A percentile compares a stretch with the other conserved stretches of the same genome.
phyloP scores from a whole-genome alignment of 495 filamentous ascomycete species.

The Podospora bellae-mahoneyi region DNA sequence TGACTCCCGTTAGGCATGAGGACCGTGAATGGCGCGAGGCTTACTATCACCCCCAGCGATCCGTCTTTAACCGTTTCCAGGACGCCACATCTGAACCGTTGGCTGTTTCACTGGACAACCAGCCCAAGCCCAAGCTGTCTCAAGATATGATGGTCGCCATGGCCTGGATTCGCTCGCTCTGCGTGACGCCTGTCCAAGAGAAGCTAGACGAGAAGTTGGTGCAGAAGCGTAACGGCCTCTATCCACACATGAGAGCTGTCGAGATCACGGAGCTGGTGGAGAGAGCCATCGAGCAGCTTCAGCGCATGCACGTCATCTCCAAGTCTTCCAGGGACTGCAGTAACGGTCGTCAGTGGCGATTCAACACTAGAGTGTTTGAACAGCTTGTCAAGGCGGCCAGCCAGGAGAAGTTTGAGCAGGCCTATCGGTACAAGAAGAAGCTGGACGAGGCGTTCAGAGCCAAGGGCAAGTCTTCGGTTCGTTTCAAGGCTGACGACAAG shows the following conservation, averaged over 20 bases:
- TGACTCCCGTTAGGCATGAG: conserved; percentile 33
- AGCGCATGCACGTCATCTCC: conserved; percentile 57
- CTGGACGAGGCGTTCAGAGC: conserved; percentile 55
- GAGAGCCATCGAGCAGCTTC: conserved; percentile 55
- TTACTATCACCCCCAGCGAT: conserved; percentile 41
- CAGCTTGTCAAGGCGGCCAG: conserved; percentile 48
- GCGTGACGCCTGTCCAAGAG: conserved; percentile 34
- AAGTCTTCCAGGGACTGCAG: conserved; percentile 53
- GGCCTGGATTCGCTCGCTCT: conserved; percentile 35
- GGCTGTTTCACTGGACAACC: conserved; percentile 21
- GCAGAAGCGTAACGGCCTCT: conserved; percentile 37
- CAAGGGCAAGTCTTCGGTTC: conserved; percentile 29
- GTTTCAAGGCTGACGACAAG: conserved; percentile 51
- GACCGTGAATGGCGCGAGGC: conserved; percentile 48
- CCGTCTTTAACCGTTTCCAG: conserved; percentile 46
- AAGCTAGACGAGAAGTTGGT: conserved; percentile 37
- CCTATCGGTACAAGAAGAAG: conserved; percentile 55
- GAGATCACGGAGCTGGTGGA: conserved; percentile 47
- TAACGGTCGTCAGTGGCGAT: conserved; percentile 55
- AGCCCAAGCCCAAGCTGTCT: background rate
- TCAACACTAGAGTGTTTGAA: conserved; percentile 55
- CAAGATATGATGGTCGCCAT: conserved; percentile 27
- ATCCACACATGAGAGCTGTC: conserved; percentile 25
- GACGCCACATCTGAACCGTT: conserved; percentile 38
- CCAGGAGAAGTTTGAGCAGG: conserved; percentile 48